Evolutionary conservation across 2,329 filamentous ascomycete species (phyloP).

Genomic region (Penicillium sp.): DNA sequence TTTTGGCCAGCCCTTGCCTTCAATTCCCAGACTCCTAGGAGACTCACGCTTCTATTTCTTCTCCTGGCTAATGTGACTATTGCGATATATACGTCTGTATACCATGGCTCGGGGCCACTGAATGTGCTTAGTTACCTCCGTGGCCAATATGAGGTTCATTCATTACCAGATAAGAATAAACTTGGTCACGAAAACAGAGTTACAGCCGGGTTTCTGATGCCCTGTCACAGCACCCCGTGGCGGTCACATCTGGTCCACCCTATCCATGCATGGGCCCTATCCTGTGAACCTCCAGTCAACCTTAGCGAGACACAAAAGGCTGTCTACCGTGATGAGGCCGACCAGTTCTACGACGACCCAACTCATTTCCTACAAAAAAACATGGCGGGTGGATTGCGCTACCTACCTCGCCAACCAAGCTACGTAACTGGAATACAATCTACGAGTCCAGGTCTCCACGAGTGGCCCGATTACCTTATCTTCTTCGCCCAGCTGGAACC

Average conservation of each 20-base stretch:
- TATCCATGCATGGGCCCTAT: constrained; percentile 78
- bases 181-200: constrained; percentile 34
- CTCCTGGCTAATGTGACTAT: constrained; percentile 68
- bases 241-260: constrained; percentile 80
- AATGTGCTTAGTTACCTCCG: constrained; percentile 74
- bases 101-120: constrained; percentile 79
- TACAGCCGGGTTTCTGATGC: constrained; percentile 79
- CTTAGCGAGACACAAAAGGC: constrained; percentile 61
- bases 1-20: constrained; percentile 52
- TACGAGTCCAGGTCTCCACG: constrained; percentile 24
- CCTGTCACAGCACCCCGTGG: constrained; percentile 96
- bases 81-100: constrained; percentile 69
- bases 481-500: constrained; percentile 61
- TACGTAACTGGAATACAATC: constrained; percentile 21
- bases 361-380: constrained; percentile 56
- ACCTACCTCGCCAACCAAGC: constrained; percentile 35
- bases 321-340: constrained; percentile 82
- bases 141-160: constrained; percentile 61
- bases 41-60: constrained; percentile 55
- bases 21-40: constrained; percentile 45
- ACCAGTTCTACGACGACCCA: constrained; percentile 77
- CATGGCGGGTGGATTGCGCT: constrained; percentile 46
- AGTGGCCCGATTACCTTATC: constrained; percentile 50
- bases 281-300: constrained; percentile 84
- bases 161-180: constrained; percentile 39